These are phyloP conservation scores for Scenedesmus sp. DNA, from an alignment of 163 green algal genomes.

Conservation along the genomic window DNA sequence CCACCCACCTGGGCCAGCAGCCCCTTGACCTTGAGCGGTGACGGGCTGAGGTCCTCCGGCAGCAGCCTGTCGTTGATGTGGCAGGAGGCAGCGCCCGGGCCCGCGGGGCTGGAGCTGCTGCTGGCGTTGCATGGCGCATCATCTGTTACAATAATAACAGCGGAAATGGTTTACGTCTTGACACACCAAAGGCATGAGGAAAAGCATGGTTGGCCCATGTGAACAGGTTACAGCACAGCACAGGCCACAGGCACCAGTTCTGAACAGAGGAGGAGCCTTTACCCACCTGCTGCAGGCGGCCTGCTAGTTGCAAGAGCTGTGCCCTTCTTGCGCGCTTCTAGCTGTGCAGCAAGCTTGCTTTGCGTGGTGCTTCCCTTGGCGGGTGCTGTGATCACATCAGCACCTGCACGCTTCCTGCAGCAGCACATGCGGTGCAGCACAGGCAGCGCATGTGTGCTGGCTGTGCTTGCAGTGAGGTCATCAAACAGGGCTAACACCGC, in stretches of 20 bases:
- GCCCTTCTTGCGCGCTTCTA: neutral
- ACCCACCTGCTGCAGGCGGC: neutral
- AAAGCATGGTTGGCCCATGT: too few species aligned
- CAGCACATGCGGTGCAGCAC: neutral
- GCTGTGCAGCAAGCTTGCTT: constrained; percentile 22
- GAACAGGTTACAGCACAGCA: too few species aligned
- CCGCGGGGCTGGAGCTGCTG: neutral
- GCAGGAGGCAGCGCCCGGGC: neutral
- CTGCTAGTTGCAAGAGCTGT: neutral
- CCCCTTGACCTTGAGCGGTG: constrained; percentile 5
- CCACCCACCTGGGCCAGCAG: neutral
- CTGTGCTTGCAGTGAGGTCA: neutral
- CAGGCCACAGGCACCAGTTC: too few species aligned
- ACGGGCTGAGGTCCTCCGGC: constrained; percentile 8
- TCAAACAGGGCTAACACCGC: too few species aligned
- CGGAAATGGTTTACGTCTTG: neutral
- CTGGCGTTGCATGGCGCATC: neutral
- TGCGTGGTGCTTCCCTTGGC: constrained; percentile 24
- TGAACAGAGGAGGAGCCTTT: neutral
- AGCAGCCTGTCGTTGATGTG: constrained; percentile 21
- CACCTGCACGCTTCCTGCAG: constrained; percentile 33
- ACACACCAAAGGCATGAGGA: neutral
- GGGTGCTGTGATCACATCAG: constrained; percentile 7
- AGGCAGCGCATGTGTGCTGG: neutral
- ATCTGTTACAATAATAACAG: neutral